Conservation (phyloP, 148 eudicot species). For the Drosera capensis region DNA sequence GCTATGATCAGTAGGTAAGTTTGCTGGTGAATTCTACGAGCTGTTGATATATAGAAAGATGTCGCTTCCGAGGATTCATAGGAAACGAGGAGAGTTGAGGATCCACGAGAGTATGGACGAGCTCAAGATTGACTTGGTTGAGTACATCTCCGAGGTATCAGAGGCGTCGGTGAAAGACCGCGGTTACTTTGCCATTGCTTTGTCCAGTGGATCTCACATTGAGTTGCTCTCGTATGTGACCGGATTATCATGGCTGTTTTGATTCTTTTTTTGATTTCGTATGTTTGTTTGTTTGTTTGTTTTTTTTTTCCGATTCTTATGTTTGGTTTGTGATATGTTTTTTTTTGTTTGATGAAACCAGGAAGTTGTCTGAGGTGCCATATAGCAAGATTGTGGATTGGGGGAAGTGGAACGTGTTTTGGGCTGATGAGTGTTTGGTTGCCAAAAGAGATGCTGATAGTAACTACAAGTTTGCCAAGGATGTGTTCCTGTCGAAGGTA, state of each 20-base stretch:
- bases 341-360: constrained; percentile 16
- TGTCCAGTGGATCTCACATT: constrained; percentile 89
- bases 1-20: too few relatives aligned
- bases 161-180: constrained; percentile 70
- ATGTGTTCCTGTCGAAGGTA: constrained; percentile 73
- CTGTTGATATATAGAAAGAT: too few relatives aligned
- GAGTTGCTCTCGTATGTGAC: constrained; percentile 50
- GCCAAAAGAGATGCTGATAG: constrained; percentile 72
- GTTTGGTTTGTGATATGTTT: constrained; percentile 4
- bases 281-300: neutral
- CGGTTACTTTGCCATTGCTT: constrained; percentile 69
- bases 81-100: constrained; percentile 62
- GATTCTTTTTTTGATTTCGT: neutral
- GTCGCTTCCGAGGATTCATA: constrained; percentile 44
- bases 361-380: constrained; percentile 72
- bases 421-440: constrained; percentile 87
- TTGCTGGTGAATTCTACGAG: too few relatives aligned
- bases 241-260: neutral
- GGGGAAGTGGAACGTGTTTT: constrained; percentile 84
- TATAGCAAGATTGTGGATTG: constrained; percentile 80
- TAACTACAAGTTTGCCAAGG: constrained; percentile 81
- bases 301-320: neutral
- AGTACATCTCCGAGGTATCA: constrained; percentile 70
- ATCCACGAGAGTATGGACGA: constrained; percentile 65
- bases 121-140: constrained; percentile 66